Conservation (phyloP, 2,329 filamentous ascomycete genomes). For the Colletotrichum chrysophilum region DNA sequence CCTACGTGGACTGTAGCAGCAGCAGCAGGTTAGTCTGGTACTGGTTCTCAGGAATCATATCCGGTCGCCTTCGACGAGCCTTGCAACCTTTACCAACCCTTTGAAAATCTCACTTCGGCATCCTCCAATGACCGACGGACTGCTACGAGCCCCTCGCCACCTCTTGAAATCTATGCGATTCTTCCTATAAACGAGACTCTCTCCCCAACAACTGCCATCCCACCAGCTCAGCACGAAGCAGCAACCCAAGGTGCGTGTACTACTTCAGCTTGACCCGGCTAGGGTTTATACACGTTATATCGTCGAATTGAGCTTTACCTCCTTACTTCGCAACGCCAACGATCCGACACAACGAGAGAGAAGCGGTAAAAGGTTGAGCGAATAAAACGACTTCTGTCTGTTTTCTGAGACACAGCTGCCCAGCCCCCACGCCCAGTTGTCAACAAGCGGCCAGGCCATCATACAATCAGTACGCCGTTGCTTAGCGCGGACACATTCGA, state of each 20-base stretch:
- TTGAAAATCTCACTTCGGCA: not conserved
- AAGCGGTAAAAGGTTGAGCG: slow-evolving; percentile 6
- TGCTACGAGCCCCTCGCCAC: slow-evolving; percentile 7
- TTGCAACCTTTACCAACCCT: not conserved
- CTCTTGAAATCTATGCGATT: not conserved
- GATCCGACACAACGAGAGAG: not conserved
- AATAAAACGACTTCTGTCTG: not conserved
- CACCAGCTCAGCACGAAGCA: not conserved
- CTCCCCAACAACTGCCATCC: not conserved
- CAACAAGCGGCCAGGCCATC: slow-evolving; percentile 5
- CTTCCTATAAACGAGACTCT: slow-evolving; percentile 10
- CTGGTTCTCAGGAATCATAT: not conserved
- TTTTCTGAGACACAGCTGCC: slow-evolving; percentile 18
- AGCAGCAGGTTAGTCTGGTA: not conserved
- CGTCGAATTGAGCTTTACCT: not conserved
- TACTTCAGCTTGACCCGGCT: not conserved
- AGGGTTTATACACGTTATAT: not conserved
- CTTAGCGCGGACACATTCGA: not conserved
- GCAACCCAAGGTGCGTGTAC: not conserved
- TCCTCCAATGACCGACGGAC: slow-evolving; percentile 1
- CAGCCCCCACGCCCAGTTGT: slow-evolving; percentile 11
- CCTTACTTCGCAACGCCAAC: not conserved
- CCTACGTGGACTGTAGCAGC: not conserved
- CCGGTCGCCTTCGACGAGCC: slow-evolving; percentile 2
- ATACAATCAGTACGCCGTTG: not conserved